These are phyloP conservation scores for Senna siamea DNA, from an alignment of 306 rosid genomes.

Conservation along the genomic window DNA sequence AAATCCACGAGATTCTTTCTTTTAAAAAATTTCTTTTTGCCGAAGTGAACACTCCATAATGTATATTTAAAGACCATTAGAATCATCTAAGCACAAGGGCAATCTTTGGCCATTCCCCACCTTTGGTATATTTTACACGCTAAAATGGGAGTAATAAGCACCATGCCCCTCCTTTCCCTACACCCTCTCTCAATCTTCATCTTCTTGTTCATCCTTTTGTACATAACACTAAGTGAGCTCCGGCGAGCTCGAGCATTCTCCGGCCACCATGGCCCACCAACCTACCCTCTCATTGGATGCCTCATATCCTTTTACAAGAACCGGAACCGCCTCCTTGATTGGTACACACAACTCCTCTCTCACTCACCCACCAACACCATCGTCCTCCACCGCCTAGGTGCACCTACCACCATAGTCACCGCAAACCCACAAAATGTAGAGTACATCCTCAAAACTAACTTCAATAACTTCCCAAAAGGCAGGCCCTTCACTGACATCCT, in stretches of 20 bases:
- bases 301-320: conserved; percentile 71
- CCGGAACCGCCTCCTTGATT: conserved; percentile 60
- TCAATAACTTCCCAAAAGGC: conserved; percentile 88
- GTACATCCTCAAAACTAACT: conserved; percentile 82
- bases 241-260: conserved; percentile 35
- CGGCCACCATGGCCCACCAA: conserved; percentile 50
- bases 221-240: conserved; percentile 35
- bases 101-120: conserved; percentile 10
- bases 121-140: background rate
- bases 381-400: conserved; percentile 64
- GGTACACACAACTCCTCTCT: conserved; percentile 76
- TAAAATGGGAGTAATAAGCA: conserved; percentile 45
- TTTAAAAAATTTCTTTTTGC: background rate
- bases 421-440: conserved; percentile 76
- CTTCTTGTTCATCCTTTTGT: conserved; percentile 46
- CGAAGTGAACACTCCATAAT: background rate
- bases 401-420: conserved; percentile 68
- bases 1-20: background rate
- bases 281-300: conserved; percentile 75
- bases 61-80: background rate
- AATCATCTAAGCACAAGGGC: conserved; percentile 35
- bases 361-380: conserved; percentile 67
- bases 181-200: conserved; percentile 35
- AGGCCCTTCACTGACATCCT: conserved; percentile 80
- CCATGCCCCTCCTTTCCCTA: conserved; percentile 37